Base-by-base conservation (phyloP, 495 filamentous ascomycete species). In the Talaromyces stipitatus region DNA sequence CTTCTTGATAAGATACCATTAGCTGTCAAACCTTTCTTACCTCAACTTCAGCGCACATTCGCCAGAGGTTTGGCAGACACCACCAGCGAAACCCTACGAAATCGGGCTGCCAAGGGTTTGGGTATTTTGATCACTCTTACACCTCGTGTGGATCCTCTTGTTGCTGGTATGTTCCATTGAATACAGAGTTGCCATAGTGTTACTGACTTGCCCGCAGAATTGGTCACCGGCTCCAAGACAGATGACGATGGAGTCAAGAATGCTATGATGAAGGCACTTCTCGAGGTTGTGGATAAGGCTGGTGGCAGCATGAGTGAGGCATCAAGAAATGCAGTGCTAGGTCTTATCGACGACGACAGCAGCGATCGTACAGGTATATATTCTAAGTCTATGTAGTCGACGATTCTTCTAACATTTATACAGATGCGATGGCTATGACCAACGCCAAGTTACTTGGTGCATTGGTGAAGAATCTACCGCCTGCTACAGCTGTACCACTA, bases 61-160 rank as follows among this genome's bases (percentile, higher is more conserved):
- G 92, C 94, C 29, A 92, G 96, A 74, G 91, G 90, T 51, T 77
- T 98, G 20, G 94, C 94, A 0, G 94, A 98, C 69, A 85, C 91
- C 1, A 88, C 91, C 8, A 97, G 92, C 68, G 95, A 97, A 56
- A 74, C 90, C 16, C 73, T 97, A 59, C 84, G 94, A 54, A 88
- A 85, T 53, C 79, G 94, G 30, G 94, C 95, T 53, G 95, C 94
- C n/a, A 95, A 92, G 70, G 94, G 95, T 58, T 75, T 98, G 58
- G 95, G 95, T 48, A 97, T 94, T 32, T 73, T 98, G 51, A 97
- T 98, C 71, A 96, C 92, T 53, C 81, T 97, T 63, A 98, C 95
- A 2, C 94, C 94, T 11, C 85, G 95, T 54, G 91, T 98, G 32
- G 94, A 98, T 70, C 94, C 94, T 41, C 78, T 98, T 29, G 88